Conservation (phyloP, 371 early-diverging fungal genomes). For the Apophysomyces variabilis region DNA sequence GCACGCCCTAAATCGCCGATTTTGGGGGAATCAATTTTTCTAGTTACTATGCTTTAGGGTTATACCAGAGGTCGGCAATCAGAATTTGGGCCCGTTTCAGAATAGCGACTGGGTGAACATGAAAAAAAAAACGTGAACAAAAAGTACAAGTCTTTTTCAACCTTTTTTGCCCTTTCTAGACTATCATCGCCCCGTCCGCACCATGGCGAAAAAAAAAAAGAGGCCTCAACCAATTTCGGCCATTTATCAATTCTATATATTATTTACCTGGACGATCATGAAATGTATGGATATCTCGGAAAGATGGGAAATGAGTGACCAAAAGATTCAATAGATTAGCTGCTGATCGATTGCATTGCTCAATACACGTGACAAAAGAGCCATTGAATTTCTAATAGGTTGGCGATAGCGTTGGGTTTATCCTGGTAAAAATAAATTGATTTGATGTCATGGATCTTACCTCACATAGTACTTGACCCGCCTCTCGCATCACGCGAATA, state of each 20-base stretch:
- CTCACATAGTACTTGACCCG: slow-evolving; percentile 69
- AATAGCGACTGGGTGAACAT: slow-evolving; percentile 54
- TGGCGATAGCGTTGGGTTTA: too few species aligned
- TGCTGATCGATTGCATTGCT: slow-evolving; percentile 58
- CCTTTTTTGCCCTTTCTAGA: too few species aligned
- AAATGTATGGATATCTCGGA: slow-evolving; percentile 71
- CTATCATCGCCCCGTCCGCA: too few species aligned
- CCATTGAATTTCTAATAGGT: slow-evolving; percentile 67
- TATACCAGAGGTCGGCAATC: slow-evolving; percentile 83
- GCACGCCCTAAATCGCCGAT: slow-evolving; percentile 66
- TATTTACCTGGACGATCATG: slow-evolving; percentile 59
- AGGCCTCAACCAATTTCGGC: too few species aligned
- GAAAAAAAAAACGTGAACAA: neutral
- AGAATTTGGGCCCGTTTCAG: slow-evolving; percentile 90
- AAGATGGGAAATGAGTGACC: slow-evolving; percentile 69
- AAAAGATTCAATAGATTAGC: slow-evolving; percentile 63
- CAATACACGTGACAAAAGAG: slow-evolving; percentile 66
- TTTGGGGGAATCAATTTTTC: neutral
- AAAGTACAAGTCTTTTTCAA: neutral
- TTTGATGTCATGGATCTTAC: slow-evolving; percentile 27
- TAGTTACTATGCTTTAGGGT: neutral
- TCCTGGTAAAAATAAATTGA: slow-evolving; percentile 3
- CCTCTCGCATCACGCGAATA: slow-evolving; percentile 68
- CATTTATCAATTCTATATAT: neutral
- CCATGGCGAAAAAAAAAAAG: too few species aligned